phyloP scores from a whole-genome alignment of 192 early-diverging fungal genomes.

The Coemansia sp. region DNA sequence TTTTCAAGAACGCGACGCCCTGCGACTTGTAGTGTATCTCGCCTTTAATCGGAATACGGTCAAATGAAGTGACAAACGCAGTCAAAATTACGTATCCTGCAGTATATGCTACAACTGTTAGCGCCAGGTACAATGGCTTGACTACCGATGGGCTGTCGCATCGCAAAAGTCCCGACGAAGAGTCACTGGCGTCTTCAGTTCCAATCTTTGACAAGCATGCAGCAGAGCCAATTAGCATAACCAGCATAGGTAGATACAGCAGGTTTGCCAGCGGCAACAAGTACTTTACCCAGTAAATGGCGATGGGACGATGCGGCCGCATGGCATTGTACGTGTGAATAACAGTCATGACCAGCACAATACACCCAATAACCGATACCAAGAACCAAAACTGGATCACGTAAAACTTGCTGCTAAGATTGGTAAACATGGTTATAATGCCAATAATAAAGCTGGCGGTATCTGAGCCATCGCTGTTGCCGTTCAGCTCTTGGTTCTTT shows the following conservation, averaged over 20 bases:
- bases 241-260: slow-evolving; percentile 57
- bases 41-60: slow-evolving; percentile 64
- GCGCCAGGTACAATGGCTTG: slow-evolving; percentile 60
- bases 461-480: slow-evolving; percentile 11
- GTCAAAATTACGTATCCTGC: slow-evolving; percentile 66
- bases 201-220: slow-evolving; percentile 54
- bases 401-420: slow-evolving; percentile 50
- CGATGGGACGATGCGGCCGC: slow-evolving; percentile 37
- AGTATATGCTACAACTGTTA: slow-evolving; percentile 62
- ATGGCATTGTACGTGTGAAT: slow-evolving; percentile 48
- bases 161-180: slow-evolving; percentile 44
- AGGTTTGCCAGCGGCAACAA: slow-evolving; percentile 55
- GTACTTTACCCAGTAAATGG: slow-evolving; percentile 57
- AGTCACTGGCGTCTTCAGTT: slow-evolving; percentile 25
- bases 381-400: slow-evolving; percentile 56
- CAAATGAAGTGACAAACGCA: slow-evolving; percentile 69
- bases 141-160: slow-evolving; percentile 56
- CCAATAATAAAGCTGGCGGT: slow-evolving; percentile 51
- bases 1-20: slow-evolving; percentile 72
- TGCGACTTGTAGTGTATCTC: slow-evolving; percentile 75
- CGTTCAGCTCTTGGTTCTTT: slow-evolving; percentile 9
- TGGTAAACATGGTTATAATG: slow-evolving; percentile 52
- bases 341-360: slow-evolving; percentile 24
- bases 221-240: slow-evolving; percentile 58
- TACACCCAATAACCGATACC: slow-evolving; percentile 33